Base-by-base conservation (phyloP, 2,329 filamentous ascomycete species). In the Fusarium incarnatum region DNA sequence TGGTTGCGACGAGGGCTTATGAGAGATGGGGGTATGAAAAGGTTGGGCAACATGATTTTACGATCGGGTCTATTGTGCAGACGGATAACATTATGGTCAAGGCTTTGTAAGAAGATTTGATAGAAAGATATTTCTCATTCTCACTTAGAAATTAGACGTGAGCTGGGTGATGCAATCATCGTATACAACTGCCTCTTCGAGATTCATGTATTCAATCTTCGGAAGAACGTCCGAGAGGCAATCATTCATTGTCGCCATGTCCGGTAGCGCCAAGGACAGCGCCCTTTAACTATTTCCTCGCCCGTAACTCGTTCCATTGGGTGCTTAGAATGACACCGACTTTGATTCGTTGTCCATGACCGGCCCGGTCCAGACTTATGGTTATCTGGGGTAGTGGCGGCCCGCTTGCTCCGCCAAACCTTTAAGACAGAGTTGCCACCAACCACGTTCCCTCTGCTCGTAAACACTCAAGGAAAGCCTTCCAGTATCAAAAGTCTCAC, bases 51-150 rank as follows among this genome's bases (percentile, higher is more conserved):
- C 82, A 84, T 64, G 78, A 81, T 11, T 85, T 85, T 67, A 75
- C 73, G 1, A 73, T 84, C 45, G 83, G 83, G 1, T 71, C 67
- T 3, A 77, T 80, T 23, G 73, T 81, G 12, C 83, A 85, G 65
- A 81, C 69, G n/a, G 83, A 85, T 56, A 66, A 78, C 40, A 80
- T 85, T 25, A 73, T 85, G 78, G 56, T 76, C 1, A 84, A 83
- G 71, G 8, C 32, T 1, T 30, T 75, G 11, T 64, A 57, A 41
- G 12, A 22, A 12, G n/a, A 13, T 12, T 30, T 12, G 28, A 30
- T 12, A 30, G 28, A 12, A 7, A 32, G 13, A 32, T 5, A 32
- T 32, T 32, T 3, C 1, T 30, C 1, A 15, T 13, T 30, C 1
- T 15, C 1, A 30, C 28, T 15, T 30, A 30, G 28, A 30, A 13